Evolutionary conservation across 139 green algal genomes (phyloP).

Genomic region (Haematococcus sp.): DNA sequence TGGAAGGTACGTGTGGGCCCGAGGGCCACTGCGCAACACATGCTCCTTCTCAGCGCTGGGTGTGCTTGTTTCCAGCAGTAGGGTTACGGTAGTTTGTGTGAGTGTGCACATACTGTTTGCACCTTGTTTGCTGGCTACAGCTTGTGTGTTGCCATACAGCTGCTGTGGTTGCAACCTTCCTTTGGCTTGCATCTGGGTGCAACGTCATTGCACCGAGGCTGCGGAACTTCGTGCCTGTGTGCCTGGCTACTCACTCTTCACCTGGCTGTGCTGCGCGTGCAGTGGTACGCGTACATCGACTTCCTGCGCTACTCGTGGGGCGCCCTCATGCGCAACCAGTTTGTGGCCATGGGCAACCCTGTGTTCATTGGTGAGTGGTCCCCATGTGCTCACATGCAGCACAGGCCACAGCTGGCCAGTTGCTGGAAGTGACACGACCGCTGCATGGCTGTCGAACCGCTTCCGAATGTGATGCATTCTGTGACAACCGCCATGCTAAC

Average conservation of each 20-base stretch:
- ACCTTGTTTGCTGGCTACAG: not conserved
- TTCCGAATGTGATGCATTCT: too few species aligned
- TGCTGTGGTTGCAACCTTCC: too few species aligned
- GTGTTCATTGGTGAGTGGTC: conserved; percentile 5
- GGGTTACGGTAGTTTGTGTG: not conserved
- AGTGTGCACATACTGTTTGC: too few species aligned
- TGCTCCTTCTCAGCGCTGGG: not conserved
- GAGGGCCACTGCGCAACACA: not conserved
- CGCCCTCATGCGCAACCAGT: conserved; percentile 66
- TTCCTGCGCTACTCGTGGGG: conserved; percentile 60
- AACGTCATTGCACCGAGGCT: too few species aligned
- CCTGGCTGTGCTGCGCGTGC: not conserved
- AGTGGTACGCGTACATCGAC: conserved; percentile 44
- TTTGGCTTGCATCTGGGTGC: too few species aligned
- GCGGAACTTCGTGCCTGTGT: too few species aligned
- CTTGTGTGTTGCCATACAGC: not conserved
- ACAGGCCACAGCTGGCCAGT: not conserved
- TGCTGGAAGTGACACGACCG: too few species aligned
- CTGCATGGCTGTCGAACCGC: too few species aligned
- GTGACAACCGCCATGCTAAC: too few species aligned
- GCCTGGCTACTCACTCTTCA: too few species aligned
- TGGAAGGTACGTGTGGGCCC: conserved; percentile 27
- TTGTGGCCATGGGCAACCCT: conserved; percentile 22
- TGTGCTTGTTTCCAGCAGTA: not conserved
- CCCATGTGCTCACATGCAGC: not conserved